A percentile compares a stretch with the other conserved stretches of the same genome.
These are phyloP conservation scores for Ephemerocybe angulata DNA, from an alignment of 768 basidiomycete species.

Conservation along the genomic window DNA sequence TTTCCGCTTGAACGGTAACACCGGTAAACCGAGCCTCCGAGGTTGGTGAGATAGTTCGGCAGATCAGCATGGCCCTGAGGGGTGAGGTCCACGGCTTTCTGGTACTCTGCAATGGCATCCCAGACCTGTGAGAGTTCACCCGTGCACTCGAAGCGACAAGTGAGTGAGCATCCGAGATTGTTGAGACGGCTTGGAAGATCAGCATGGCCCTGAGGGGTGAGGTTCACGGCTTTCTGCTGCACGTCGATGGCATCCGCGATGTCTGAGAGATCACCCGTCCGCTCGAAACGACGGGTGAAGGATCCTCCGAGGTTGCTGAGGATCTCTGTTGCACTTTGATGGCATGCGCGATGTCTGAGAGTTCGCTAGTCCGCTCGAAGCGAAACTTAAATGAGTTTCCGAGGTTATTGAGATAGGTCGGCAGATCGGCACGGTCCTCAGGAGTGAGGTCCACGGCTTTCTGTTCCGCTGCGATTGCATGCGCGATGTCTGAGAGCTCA, in stretches of 20 bases:
- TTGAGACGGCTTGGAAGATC: neutral
- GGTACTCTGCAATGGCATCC: constrained; percentile 8
- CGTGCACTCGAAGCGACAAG: neutral
- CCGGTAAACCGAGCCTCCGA: constrained; percentile 1
- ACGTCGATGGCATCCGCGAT: too few species aligned
- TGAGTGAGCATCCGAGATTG: neutral
- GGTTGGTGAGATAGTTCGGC: neutral
- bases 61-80: neutral
- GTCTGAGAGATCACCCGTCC: too few species aligned
- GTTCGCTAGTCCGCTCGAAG: neutral
- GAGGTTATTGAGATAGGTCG: constrained; percentile 3
- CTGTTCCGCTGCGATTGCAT: neutral
- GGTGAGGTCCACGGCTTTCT: constrained; percentile 11
- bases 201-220: too few species aligned
- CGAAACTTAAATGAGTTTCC: neutral
- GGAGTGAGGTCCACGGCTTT: constrained; percentile 6
- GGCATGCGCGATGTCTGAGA: constrained; percentile 2
- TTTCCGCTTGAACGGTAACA: neutral
- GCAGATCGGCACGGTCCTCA: neutral
- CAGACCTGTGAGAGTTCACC: neutral
- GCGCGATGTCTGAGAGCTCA: neutral
- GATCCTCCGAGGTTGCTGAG: neutral
- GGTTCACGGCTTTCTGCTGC: too few species aligned
- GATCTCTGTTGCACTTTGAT: constrained; percentile 16
- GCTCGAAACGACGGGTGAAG: neutral